A percentile compares a stretch with the other conserved stretches of the same genome.
These are phyloP conservation scores for Symbiodinium natans DNA, from an alignment of 73 alveolate genomes.

Conservation along the genomic window DNA sequence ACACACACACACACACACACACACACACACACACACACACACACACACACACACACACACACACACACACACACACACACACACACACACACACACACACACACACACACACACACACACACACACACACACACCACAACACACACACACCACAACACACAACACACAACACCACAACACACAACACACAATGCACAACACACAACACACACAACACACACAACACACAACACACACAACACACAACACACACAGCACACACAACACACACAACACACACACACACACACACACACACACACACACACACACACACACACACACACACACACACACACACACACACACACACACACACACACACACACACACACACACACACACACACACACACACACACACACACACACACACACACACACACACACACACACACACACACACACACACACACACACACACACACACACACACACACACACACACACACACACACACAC, in stretches of 20 bases:
- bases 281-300: constrained; percentile 32
- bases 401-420: constrained; percentile 36
- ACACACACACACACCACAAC: too few relatives aligned
- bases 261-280: not conserved
- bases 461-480: constrained; percentile 33
- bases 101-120: too few relatives aligned
- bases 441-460: constrained; percentile 32
- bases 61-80: too few relatives aligned
- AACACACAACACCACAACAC: too few relatives aligned
- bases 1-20: too few relatives aligned
- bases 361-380: constrained; percentile 32
- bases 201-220: too few relatives aligned
- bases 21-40: too few relatives aligned
- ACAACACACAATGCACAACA: too few relatives aligned
- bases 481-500: constrained; percentile 32
- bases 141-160: too few relatives aligned
- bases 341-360: constrained; percentile 38
- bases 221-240: not conserved
- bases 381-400: constrained; percentile 12
- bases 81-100: too few relatives aligned
- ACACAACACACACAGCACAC: not conserved
- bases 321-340: constrained; percentile 30
- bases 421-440: constrained; percentile 33
- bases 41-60: too few relatives aligned
- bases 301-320: constrained; percentile 38